These are phyloP conservation scores for Umbilicus rupestris DNA, from an alignment of 164 flowering plant genomes.

Conservation along the genomic window DNA sequence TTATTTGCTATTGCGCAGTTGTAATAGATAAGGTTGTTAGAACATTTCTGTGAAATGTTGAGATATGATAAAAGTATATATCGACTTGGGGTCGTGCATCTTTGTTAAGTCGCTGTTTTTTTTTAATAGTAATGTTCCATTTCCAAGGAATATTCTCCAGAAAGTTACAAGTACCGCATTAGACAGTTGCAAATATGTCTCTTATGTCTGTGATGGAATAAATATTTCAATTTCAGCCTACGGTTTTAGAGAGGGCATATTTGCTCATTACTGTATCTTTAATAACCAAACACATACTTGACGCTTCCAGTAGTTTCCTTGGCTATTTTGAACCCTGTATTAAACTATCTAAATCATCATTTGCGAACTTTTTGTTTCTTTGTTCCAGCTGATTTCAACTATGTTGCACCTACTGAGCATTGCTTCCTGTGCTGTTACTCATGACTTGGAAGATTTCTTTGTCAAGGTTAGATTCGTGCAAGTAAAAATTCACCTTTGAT, in stretches of 20 bases:
- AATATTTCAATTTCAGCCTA: neutral
- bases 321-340: neutral
- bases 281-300: neutral
- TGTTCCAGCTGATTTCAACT: constrained; percentile 61
- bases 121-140: neutral
- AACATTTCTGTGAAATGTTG: neutral
- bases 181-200: neutral
- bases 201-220: neutral
- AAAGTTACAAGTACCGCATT: neutral
- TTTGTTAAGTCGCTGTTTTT: neutral
- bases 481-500: neutral
- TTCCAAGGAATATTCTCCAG: neutral
- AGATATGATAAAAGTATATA: neutral
- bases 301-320: neutral
- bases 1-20: neutral
- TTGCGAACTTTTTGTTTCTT: neutral
- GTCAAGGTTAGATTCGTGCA: constrained; percentile 43
- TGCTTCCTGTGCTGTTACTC: constrained; percentile 33
- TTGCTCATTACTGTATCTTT: neutral
- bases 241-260: neutral
- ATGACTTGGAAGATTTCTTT: constrained; percentile 56
- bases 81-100: neutral
- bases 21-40: neutral
- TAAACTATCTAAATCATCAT: neutral
- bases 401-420: constrained; percentile 72